These are phyloP conservation scores for Tricholomella constricta DNA, from an alignment of 768 basidiomycete species.

Conservation along the genomic window DNA sequence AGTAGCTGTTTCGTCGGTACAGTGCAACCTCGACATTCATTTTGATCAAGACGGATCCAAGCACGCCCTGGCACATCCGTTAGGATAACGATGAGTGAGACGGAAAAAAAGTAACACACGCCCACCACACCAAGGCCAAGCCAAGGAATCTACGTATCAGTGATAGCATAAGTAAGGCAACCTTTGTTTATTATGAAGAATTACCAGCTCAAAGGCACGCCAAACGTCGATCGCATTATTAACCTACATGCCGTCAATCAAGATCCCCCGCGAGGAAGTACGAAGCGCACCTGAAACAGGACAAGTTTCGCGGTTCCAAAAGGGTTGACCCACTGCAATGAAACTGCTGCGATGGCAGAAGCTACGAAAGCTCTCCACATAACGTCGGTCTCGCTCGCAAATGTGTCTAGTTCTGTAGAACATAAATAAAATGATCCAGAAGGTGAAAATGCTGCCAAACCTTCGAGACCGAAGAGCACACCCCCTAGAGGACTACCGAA, in stretches of 20 bases:
- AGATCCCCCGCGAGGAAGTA: background rate
- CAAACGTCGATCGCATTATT: slow-evolving; percentile 62
- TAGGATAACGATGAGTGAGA: background rate
- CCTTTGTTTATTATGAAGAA: no score
- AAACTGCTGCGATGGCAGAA: slow-evolving; percentile 83
- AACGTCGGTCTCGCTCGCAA: slow-evolving; percentile 72
- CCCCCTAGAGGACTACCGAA: slow-evolving; percentile 88
- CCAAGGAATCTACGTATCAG: slow-evolving; percentile 62
- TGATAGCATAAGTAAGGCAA: slow-evolving; percentile 1
- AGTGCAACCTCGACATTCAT: slow-evolving; percentile 66
- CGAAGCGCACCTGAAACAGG: slow-evolving; percentile 62
- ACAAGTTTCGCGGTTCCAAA: slow-evolving; percentile 86
- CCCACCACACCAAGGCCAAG: slow-evolving; percentile 62
- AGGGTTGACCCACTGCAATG: slow-evolving; percentile 81
- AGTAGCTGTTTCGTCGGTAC: slow-evolving; percentile 55
- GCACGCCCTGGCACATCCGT: slow-evolving; percentile 49
- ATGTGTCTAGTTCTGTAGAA: slow-evolving; percentile 59
- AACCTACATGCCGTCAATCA: slow-evolving; percentile 36
- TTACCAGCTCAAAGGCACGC: slow-evolving; percentile 72
- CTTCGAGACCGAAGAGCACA: slow-evolving; percentile 83
- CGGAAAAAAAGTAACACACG: slow-evolving; percentile 34
- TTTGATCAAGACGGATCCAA: slow-evolving; percentile 66
- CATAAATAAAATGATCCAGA: background rate
- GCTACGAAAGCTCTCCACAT: slow-evolving; percentile 91
- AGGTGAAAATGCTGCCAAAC: slow-evolving; percentile 21